These are phyloP conservation scores for Ephemerocybe angulata DNA, from an alignment of 768 basidiomycete genomes.

Conservation along the genomic window DNA sequence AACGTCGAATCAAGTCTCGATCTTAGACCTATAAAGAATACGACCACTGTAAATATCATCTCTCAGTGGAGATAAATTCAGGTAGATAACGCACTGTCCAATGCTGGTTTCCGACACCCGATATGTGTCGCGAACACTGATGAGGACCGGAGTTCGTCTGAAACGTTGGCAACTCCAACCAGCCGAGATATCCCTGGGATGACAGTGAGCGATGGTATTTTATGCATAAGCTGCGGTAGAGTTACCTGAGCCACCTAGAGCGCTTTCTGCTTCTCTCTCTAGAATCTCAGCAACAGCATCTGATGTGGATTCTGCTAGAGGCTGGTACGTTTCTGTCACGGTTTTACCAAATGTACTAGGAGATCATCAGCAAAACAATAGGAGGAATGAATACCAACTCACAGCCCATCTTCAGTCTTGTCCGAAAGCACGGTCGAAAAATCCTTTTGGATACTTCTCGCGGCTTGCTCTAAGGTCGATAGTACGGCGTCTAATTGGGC, in stretches of 20 bases:
- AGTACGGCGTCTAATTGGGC: slow-evolving; percentile 57
- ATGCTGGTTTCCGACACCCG: slow-evolving; percentile 36
- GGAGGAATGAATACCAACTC: slow-evolving; percentile 16
- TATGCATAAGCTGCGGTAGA: too few species aligned
- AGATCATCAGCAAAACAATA: slow-evolving; percentile 1
- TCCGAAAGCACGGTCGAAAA: slow-evolving; percentile 42
- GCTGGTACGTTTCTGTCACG: slow-evolving; percentile 45
- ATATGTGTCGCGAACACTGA: slow-evolving; percentile 42
- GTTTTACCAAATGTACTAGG: slow-evolving; percentile 38
- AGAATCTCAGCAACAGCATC: slow-evolving; percentile 39
- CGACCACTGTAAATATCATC: background rate
- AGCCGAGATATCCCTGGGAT: slow-evolving; percentile 20
- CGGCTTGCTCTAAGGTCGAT: slow-evolving; percentile 55
- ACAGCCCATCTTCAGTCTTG: slow-evolving; percentile 43
- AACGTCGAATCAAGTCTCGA: slow-evolving; percentile 38
- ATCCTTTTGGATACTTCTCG: slow-evolving; percentile 57
- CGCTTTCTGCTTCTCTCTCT: slow-evolving; percentile 29
- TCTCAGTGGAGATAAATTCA: background rate
- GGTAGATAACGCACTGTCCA: slow-evolving; percentile 25
- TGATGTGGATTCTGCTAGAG: slow-evolving; percentile 48
- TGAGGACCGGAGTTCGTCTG: slow-evolving; percentile 41
- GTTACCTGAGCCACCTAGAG: slow-evolving; percentile 34
- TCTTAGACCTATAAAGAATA: slow-evolving; percentile 44
- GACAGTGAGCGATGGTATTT: too few species aligned
- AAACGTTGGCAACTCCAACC: slow-evolving; percentile 46